Percentiles rank a stretch among this genome's conserved stretches.
Evolutionary conservation across 1,284 basidiomycete genomes (phyloP).

Genomic region (Anthracocystis walkeri): DNA sequence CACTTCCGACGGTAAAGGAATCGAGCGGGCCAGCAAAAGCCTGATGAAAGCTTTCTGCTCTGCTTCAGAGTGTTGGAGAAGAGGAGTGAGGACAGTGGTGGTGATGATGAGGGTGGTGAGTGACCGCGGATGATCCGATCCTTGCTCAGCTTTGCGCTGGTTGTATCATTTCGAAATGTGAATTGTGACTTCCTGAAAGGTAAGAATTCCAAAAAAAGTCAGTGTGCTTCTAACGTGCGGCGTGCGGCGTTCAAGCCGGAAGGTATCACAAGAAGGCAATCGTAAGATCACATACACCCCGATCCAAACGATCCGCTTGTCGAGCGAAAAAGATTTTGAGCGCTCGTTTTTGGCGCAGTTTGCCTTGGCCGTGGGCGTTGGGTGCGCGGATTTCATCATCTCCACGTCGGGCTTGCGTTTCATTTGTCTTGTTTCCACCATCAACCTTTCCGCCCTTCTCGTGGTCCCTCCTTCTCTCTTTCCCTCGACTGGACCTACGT

Average conservation of each 20-base stretch:
- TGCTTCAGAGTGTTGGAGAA: background rate
- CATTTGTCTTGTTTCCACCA: constrained; percentile 5
- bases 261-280: background rate
- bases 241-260: constrained; percentile 30
- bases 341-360: background rate
- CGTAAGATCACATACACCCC: background rate
- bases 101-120: too few relatives aligned
- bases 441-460: background rate
- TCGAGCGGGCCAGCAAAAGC: background rate
- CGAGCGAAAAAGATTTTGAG: background rate
- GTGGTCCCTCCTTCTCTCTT: background rate
- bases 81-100: background rate
- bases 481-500: constrained; percentile 1
- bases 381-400: too few relatives aligned
- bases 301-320: background rate
- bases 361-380: too few relatives aligned
- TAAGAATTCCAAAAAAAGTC: too few relatives aligned
- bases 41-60: background rate
- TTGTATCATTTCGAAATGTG: too few relatives aligned
- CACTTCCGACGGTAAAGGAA: background rate
- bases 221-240: too few relatives aligned
- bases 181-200: too few relatives aligned
- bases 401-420: too few relatives aligned
- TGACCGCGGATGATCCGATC: too few relatives aligned
- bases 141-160: too few relatives aligned